Evolutionary conservation across 164 flowering plant genomes (phyloP).

Genomic region (Aristolochia contorta): DNA sequence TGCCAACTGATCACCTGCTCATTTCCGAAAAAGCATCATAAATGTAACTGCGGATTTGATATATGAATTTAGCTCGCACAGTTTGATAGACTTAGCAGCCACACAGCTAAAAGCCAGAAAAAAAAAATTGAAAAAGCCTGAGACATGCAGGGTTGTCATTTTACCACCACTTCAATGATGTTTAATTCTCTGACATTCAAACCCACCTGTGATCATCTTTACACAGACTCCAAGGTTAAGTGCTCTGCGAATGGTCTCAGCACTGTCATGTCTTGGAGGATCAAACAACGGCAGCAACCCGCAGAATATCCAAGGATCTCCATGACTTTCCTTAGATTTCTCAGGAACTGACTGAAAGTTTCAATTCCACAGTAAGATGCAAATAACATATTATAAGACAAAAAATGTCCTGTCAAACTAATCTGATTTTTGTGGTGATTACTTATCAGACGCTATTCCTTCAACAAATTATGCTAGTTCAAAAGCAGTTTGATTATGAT

Average conservation of each 20-base stretch:
- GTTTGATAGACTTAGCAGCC: too few species aligned
- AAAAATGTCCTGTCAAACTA: neutral
- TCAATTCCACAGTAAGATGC: neutral
- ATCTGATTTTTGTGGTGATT: neutral
- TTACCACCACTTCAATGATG: too few species aligned
- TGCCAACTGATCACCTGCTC: conserved; percentile 72
- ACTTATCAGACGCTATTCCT: neutral
- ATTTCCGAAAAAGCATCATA: neutral
- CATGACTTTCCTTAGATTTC: conserved; percentile 56
- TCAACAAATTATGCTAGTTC: neutral
- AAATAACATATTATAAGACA: conserved; percentile 2
- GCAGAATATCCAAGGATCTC: conserved; percentile 82
- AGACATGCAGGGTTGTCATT: too few species aligned
- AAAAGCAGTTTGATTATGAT: too few species aligned
- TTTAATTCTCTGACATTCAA: neutral
- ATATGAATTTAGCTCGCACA: too few species aligned
- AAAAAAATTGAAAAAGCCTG: too few species aligned
- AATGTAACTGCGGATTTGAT: too few species aligned
- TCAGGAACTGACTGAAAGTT: conserved; percentile 62
- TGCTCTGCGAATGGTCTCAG: conserved; percentile 83
- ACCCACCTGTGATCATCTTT: conserved; percentile 88
- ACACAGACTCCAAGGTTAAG: conserved; percentile 84
- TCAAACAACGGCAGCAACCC: conserved; percentile 83
- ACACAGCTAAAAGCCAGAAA: too few species aligned
- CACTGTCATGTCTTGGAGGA: conserved; percentile 94